phyloP scores from a whole-genome alignment of 225 moss, liverwort and hornwort species.

The Antitrichia curtipendula region DNA sequence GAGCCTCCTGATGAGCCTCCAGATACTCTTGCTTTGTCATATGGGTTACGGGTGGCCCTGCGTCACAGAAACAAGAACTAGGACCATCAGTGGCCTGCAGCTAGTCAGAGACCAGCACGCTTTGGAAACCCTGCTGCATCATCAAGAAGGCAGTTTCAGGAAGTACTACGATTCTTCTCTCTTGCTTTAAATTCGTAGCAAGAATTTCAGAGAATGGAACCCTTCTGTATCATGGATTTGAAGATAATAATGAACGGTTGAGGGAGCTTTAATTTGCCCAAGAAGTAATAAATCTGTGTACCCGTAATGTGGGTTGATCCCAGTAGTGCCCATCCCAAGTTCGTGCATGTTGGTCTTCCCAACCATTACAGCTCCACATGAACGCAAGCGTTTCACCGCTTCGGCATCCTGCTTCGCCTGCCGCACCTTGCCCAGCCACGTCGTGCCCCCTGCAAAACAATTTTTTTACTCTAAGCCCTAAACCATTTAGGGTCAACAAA shows the following conservation, averaged over 20 bases:
- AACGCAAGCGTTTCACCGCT: constrained; percentile 66
- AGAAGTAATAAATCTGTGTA: neutral
- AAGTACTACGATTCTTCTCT: neutral
- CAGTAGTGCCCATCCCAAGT: constrained; percentile 85
- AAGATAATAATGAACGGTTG: neutral
- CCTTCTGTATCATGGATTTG: neutral
- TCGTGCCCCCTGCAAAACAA: constrained; percentile 59
- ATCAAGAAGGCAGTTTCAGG: neutral
- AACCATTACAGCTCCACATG: constrained; percentile 75
- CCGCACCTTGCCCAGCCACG: constrained; percentile 71
- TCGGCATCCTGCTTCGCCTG: constrained; percentile 59
- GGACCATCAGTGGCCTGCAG: neutral
- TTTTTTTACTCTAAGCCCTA: neutral
- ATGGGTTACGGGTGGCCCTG: constrained; percentile 70
- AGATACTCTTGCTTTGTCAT: constrained; percentile 41
- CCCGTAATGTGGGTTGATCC: constrained; percentile 97
- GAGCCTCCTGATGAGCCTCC: constrained; percentile 96
- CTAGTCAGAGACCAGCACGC: neutral
- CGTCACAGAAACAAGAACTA: neutral
- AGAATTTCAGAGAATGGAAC: neutral
- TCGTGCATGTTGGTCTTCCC: constrained; percentile 99
- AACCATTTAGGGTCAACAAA: neutral
- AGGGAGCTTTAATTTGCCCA: neutral
- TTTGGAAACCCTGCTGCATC: neutral
- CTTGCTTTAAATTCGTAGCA: neutral